Percentiles rank a stretch among this genome's conserved stretches.
Conservation (phyloP, 257 asterid genomes). For the Sherardia arvensis region DNA sequence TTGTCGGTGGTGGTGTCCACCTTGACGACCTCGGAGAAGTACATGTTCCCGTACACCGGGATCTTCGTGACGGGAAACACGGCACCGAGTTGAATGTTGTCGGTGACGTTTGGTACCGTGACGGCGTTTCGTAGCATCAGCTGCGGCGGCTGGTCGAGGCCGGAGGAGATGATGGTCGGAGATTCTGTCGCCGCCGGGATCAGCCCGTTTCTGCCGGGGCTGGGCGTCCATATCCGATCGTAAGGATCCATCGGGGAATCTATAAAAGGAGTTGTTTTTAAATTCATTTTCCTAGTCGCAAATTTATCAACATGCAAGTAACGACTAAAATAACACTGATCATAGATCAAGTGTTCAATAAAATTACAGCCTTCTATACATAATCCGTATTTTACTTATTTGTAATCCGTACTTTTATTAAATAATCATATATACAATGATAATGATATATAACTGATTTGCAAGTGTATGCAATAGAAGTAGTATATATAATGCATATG, state of each 20-base stretch:
- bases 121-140: conserved; percentile 35
- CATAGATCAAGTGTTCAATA: no score
- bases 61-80: conserved; percentile 18
- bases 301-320: no score
- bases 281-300: neutral
- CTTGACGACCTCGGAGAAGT: conserved; percentile 44
- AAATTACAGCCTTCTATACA: no score
- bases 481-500: no score
- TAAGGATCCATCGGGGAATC: conserved; percentile 30
- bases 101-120: conserved; percentile 15
- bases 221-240: conserved; percentile 54
- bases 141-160: conserved; percentile 38
- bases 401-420: no score
- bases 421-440: no score
- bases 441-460: no score
- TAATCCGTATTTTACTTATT: no score
- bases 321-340: no score
- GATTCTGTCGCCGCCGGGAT: conserved; percentile 19
- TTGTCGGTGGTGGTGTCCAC: conserved; percentile 21
- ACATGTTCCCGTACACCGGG: conserved; percentile 30
- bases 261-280: neutral
- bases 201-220: conserved; percentile 8
- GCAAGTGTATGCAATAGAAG: no score
- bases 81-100: conserved; percentile 11
- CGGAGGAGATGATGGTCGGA: neutral